Evolutionary conservation across 805 yeast species (phyloP).

Genomic region (Torulaspora gathmanii): DNA sequence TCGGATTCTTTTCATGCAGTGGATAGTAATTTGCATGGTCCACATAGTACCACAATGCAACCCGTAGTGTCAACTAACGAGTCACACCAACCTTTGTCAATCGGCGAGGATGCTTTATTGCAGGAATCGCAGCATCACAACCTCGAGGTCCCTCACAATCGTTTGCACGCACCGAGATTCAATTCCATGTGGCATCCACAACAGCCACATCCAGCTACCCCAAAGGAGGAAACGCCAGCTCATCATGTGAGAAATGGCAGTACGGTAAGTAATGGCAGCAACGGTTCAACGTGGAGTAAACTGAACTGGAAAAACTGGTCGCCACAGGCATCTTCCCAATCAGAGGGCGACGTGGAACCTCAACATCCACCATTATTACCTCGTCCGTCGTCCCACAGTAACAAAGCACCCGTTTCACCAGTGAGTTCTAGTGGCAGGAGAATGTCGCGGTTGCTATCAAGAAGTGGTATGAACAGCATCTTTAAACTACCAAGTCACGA

Average conservation of each 20-base stretch:
- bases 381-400: conserved; percentile 4
- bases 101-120: conserved; percentile 1
- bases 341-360: conserved; percentile 4
- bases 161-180: conserved; percentile 26
- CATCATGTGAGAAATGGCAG: conserved; percentile 17
- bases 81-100: neutral
- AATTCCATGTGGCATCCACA: conserved; percentile 28
- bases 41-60: neutral
- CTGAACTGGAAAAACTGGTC: conserved; percentile 14
- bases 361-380: conserved; percentile 3
- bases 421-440: conserved; percentile 21
- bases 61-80: neutral
- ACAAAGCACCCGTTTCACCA: conserved; percentile 8
- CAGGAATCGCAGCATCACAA: neutral
- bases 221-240: conserved; percentile 3
- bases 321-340: conserved; percentile 10
- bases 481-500: conserved; percentile 29
- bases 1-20: conserved; percentile 9
- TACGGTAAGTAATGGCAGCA: conserved; percentile 19
- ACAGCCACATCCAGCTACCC: conserved; percentile 3
- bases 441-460: conserved; percentile 28
- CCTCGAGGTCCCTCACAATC: neutral
- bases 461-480: conserved; percentile 27
- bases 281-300: conserved; percentile 22
- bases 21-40: neutral